A percentile compares a stretch with the other conserved stretches of the same genome.
phyloP scores from a whole-genome alignment of 495 filamentous ascomycete genomes.

The Lasiosphaeria miniovina region DNA sequence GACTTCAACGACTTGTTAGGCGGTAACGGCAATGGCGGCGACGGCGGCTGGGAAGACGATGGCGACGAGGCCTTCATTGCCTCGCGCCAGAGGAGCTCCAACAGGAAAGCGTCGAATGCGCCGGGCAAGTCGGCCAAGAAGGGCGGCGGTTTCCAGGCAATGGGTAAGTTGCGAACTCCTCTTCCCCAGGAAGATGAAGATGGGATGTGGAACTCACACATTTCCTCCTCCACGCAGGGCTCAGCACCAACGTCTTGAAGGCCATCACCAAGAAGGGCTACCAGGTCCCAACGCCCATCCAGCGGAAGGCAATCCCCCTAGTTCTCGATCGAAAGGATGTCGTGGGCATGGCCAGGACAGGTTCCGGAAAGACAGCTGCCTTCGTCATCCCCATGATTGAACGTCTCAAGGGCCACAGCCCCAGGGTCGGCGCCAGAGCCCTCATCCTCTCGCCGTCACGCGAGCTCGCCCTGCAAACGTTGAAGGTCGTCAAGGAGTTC shows the following conservation, averaged over 20 bases:
- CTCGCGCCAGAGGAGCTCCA: slow-evolving; percentile 74
- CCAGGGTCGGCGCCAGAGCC: slow-evolving; percentile 76
- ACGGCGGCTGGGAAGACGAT: slow-evolving; percentile 56
- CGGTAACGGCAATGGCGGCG: slow-evolving; percentile 32
- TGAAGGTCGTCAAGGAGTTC: slow-evolving; percentile 95
- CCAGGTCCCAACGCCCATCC: slow-evolving; percentile 92
- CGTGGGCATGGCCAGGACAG: slow-evolving; percentile 95
- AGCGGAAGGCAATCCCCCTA: slow-evolving; percentile 92
- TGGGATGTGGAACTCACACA: slow-evolving; percentile 11
- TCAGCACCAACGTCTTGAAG: slow-evolving; percentile 77
- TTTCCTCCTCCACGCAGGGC: slow-evolving; percentile 40
- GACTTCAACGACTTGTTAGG: slow-evolving; percentile 41
- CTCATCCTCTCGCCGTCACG: slow-evolving; percentile 87
- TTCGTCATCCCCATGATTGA: slow-evolving; percentile 99
- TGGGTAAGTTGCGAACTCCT: slow-evolving; percentile 62
- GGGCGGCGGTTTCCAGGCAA: slow-evolving; percentile 91
- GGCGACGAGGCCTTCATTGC: slow-evolving; percentile 85
- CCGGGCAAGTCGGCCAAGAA: slow-evolving; percentile 89
- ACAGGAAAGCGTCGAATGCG: slow-evolving; percentile 75
- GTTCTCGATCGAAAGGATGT: slow-evolving; percentile 87
- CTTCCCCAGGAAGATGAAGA: not conserved
- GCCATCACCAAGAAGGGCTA: slow-evolving; percentile 93
- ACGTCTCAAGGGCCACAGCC: slow-evolving; percentile 84
- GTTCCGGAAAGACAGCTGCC: slow-evolving; percentile 94
- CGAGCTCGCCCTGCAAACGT: slow-evolving; percentile 89